A percentile compares a stretch with the other conserved stretches of the same genome.
These are phyloP conservation scores for Cryptosporidium sp. DNA, from an alignment of 169 alveolate species.

Conservation along the genomic window DNA sequence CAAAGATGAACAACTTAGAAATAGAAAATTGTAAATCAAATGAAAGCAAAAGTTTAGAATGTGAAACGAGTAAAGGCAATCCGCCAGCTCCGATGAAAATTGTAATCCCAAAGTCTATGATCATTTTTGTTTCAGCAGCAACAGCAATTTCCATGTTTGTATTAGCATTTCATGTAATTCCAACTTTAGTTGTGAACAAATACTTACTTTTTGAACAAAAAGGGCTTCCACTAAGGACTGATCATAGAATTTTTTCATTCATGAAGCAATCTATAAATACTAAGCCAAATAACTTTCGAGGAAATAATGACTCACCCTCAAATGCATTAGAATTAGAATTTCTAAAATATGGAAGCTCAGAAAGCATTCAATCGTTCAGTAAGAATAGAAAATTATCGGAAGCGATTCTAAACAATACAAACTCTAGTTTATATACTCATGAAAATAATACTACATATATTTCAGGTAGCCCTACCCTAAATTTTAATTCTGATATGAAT, in stretches of 20 bases:
- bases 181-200: background rate
- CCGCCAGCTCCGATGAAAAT: background rate
- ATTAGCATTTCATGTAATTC: slow-evolving; percentile 8
- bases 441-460: background rate
- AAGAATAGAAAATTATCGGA: background rate
- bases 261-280: background rate
- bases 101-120: background rate
- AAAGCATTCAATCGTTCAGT: background rate
- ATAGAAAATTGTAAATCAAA: background rate
- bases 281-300: background rate
- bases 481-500: background rate
- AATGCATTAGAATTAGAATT: background rate
- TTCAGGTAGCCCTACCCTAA: background rate
- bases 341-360: background rate
- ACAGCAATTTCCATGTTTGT: background rate
- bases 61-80: background rate
- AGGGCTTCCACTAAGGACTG: slow-evolving; percentile 14
- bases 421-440: background rate
- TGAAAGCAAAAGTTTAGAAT: background rate
- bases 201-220: background rate
- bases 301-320: background rate
- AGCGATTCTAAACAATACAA: background rate
- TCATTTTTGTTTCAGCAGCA: background rate
- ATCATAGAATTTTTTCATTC: slow-evolving; percentile 1
- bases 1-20: background rate